Percentiles rank a stretch among this genome's conserved stretches.
These are phyloP conservation scores for Calonectria montana DNA, from an alignment of 2,329 filamentous ascomycete species.

Conservation along the genomic window DNA sequence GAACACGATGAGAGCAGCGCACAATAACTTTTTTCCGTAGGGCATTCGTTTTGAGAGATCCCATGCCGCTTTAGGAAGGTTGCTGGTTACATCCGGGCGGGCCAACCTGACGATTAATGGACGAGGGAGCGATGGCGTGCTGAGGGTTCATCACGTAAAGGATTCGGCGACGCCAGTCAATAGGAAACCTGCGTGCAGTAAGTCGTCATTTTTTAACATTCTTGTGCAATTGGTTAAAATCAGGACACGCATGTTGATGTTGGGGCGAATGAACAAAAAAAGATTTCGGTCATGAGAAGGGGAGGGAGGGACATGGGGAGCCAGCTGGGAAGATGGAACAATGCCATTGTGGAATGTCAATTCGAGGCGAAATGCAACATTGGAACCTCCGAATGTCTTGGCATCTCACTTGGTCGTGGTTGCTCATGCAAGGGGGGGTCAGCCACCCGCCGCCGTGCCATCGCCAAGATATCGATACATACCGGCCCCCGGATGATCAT, in stretches of 20 bases:
- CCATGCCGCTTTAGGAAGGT: background rate
- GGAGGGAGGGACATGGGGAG: background rate
- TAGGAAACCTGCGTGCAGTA: background rate
- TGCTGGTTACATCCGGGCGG: conserved; percentile 1
- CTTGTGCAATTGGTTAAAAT: background rate
- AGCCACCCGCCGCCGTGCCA: conserved; percentile 4
- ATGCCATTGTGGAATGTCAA: conserved; percentile 2
- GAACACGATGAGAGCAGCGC: background rate
- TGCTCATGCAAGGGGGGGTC: background rate
- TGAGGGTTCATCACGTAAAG: background rate
- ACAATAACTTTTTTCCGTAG: background rate
- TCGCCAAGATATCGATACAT: conserved; percentile 2
- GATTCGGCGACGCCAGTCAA: background rate
- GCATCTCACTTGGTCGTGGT: background rate
- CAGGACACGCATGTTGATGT: too few relatives aligned
- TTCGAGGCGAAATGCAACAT: background rate
- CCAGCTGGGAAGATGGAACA: background rate
- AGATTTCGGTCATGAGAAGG: background rate
- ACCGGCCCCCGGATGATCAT: background rate
- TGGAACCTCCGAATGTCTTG: background rate
- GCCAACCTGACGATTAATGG: background rate
- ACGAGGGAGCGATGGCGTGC: background rate
- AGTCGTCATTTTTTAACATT: background rate
- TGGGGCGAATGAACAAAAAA: too few relatives aligned
- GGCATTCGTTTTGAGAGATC: background rate